A percentile compares a stretch with the other conserved stretches of the same genome.
Conservation (phyloP, 2,329 filamentous ascomycete species). For the Claviceps sp. region DNA sequence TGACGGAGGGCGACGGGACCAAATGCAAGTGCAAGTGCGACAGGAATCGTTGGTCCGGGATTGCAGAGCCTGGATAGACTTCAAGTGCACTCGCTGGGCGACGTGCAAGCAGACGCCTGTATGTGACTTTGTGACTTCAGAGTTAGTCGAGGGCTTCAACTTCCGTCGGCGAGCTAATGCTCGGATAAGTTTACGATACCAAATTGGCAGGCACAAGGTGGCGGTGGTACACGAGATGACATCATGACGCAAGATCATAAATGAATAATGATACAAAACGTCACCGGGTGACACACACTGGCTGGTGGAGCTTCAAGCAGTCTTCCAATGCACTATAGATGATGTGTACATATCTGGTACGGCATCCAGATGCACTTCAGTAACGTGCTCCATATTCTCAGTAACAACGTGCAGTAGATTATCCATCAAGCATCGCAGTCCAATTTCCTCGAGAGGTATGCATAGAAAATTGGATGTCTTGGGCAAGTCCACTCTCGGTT, state of each 20-base stretch:
- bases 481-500: conserved; percentile 23
- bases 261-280: too few relatives aligned
- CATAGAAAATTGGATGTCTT: conserved; percentile 15
- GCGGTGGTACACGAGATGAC: neutral
- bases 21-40: conserved; percentile 17
- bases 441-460: conserved; percentile 14
- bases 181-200: neutral
- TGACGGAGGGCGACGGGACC: conserved; percentile 9
- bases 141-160: neutral
- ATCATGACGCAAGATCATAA: too few relatives aligned
- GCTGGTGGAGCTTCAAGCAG: conserved; percentile 25
- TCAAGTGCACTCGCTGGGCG: conserved; percentile 19
- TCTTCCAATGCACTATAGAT: conserved; percentile 25
- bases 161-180: neutral
- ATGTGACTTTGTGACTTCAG: neutral
- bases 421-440: conserved; percentile 24
- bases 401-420: conserved; percentile 25
- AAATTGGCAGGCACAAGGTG: neutral
- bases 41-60: conserved; percentile 25
- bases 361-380: conserved; percentile 18
- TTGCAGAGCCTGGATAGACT: conserved; percentile 24
- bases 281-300: too few relatives aligned
- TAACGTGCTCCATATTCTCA: conserved; percentile 22
- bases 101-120: conserved; percentile 23
- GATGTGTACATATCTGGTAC: conserved; percentile 21